Base-by-base conservation (phyloP, 2,329 filamentous ascomycete species). In the Hypoxylon rubiginosum region DNA sequence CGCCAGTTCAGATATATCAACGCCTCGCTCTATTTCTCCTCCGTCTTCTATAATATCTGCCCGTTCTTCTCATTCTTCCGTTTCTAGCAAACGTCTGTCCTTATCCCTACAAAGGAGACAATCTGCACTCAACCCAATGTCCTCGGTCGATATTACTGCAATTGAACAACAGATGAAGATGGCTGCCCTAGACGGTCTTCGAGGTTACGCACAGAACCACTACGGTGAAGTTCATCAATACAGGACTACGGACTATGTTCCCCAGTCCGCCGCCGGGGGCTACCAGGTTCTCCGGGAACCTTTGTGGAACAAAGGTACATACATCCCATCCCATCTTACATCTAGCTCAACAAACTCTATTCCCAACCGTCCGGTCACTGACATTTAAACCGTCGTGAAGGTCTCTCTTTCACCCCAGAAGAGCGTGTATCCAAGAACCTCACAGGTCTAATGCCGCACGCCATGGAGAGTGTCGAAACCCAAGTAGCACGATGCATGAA, bases 401-500 rank as follows among this genome's bases (percentile, higher is more conserved):
- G 88, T 72, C 85, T 90, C 54, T 86, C 88, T 43, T 91, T 90
- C 76, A 86, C 84, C 13, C 88, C 88, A 34, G 88, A 90, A 69
- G 85, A 91, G 79, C 86, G 88, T 72, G 80, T 88, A 59, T 78
- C 79, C 75, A 88, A 89, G 81, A 90, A 90, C 82, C 84, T 91
- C 67, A 90, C 88, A 45, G 88, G 88, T 66, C 84, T 91, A 72
- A 81, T 91, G 66, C 88, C 88, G 54, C 88, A 90, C 77, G 86
- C 86, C 75, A 87, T 88, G 79, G 86, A 89, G 81, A 85, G 79
- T 77, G 79, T 85, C 74, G 80, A 87, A 67, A 89, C 85, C 57
- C 88, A 90, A 78, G 87, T 85, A 74, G 83, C 84, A 72, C 84
- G 88, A 81, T 91, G 90, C 76, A 88, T 94, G 82, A 89, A 89